phyloP scores from a whole-genome alignment of 768 basidiomycete species.

The Calvatia gigantea region DNA sequence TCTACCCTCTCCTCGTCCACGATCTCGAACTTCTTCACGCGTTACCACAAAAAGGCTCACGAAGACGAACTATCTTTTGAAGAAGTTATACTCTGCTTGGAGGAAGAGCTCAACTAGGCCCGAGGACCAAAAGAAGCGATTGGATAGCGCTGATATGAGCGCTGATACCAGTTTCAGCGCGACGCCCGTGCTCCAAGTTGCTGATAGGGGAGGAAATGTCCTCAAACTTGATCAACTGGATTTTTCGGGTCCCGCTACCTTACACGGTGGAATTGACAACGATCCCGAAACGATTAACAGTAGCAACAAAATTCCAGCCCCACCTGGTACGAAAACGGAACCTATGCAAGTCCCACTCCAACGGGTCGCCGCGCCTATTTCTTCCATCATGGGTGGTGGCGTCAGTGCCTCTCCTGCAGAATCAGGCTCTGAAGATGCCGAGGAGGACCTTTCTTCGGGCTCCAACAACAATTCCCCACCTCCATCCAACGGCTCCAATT shows the following conservation, averaged over 20 bases:
- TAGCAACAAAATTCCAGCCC: conserved; percentile 8
- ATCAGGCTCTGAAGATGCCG: conserved; percentile 18
- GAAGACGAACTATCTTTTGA: conserved; percentile 74
- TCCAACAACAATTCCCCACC: background rate
- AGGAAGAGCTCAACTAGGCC: conserved; percentile 79
- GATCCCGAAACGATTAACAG: conserved; percentile 13
- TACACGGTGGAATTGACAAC: conserved; percentile 12
- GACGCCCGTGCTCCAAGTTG: conserved; percentile 45
- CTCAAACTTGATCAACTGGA: conserved; percentile 42
- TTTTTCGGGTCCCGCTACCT: conserved; percentile 50
- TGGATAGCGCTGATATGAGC: conserved; percentile 51
- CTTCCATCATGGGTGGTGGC: background rate
- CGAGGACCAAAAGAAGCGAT: conserved; percentile 61
- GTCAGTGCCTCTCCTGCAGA: conserved; percentile 10
- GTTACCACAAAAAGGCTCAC: conserved; percentile 58
- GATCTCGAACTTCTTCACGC: conserved; percentile 77
- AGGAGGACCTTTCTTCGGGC: conserved; percentile 10
- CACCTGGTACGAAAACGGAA: conserved; percentile 34
- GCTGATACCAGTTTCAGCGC: conserved; percentile 49
- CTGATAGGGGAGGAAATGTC: conserved; percentile 38
- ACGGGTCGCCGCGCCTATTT: conserved; percentile 23
- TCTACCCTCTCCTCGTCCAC: conserved; percentile 80
- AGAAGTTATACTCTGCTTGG: conserved; percentile 81
- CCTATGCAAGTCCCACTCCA: conserved; percentile 41
- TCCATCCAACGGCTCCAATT: background rate